These are phyloP conservation scores for Neonectria faginata DNA, from an alignment of 2,329 filamentous ascomycete genomes.

Conservation along the genomic window DNA sequence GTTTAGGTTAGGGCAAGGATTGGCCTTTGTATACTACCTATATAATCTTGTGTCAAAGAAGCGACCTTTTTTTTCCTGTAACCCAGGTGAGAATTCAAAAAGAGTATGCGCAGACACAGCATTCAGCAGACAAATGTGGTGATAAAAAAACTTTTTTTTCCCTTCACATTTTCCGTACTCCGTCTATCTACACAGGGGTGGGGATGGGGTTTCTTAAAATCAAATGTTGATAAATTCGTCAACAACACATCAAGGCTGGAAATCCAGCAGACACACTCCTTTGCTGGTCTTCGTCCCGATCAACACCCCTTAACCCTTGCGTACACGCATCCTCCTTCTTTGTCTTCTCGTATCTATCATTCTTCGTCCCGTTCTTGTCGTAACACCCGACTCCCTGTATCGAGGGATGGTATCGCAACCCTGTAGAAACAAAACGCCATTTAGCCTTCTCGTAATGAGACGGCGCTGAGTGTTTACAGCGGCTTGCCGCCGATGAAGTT, in stretches of 20 bases:
- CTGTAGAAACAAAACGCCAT: slow-evolving; percentile 42
- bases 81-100: no score
- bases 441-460: slow-evolving; percentile 22
- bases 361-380: slow-evolving; percentile 16
- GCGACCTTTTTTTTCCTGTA: no score
- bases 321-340: slow-evolving; percentile 3
- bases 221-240: slow-evolving; percentile 16
- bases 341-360: slow-evolving; percentile 10
- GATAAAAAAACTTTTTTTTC: slow-evolving; percentile 24
- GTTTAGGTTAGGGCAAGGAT: no score
- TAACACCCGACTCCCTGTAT: slow-evolving; percentile 25
- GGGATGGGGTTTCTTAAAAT: slow-evolving; percentile 25
- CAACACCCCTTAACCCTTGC: slow-evolving; percentile 17
- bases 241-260: slow-evolving; percentile 24
- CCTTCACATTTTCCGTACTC: slow-evolving; percentile 39
- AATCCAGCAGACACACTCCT: slow-evolving; percentile 19
- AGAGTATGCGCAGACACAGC: neutral
- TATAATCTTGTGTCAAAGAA: no score
- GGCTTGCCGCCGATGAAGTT: slow-evolving; percentile 93
- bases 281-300: slow-evolving; percentile 18
- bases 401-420: slow-evolving; percentile 29
- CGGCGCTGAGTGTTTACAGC: slow-evolving; percentile 62
- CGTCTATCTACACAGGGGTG: slow-evolving; percentile 38
- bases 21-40: no score
- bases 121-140: neutral